Conservation (phyloP, 2,329 filamentous ascomycete species). For the Aureobasidium sp. region DNA sequence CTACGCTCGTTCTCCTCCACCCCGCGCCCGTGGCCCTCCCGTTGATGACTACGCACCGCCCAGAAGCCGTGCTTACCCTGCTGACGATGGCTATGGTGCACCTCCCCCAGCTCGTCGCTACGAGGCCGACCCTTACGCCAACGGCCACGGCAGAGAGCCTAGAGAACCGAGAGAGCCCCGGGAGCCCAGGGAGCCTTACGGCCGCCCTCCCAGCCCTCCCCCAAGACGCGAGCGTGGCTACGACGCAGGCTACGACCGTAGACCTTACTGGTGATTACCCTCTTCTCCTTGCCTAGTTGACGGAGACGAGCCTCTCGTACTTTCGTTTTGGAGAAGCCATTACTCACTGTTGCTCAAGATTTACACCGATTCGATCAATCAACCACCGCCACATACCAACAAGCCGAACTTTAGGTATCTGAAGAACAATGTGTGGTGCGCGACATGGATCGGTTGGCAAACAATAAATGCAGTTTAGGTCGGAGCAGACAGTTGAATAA, state of each 20-base stretch:
- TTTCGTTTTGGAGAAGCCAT: background rate
- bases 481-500: background rate
- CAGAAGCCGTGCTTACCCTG: conserved; percentile 51
- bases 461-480: background rate
- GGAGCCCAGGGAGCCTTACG: conserved; percentile 50
- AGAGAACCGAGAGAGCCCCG: conserved; percentile 39
- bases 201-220: conserved; percentile 37
- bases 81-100: conserved; percentile 66
- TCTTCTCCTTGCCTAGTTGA: conserved; percentile 1
- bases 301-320: background rate
- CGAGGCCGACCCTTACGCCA: conserved; percentile 54
- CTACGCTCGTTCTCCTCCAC: conserved; percentile 55
- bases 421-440: background rate
- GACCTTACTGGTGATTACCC: conserved; percentile 40
- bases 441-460: background rate
- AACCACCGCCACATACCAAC: background rate
- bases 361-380: conserved; percentile 4
- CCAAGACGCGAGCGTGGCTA: conserved; percentile 31
- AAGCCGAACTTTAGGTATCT: background rate
- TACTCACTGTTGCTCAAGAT: conserved; percentile 8
- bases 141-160: conserved; percentile 47
- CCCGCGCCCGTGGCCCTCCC: conserved; percentile 60
- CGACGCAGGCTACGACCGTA: conserved; percentile 43
- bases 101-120: conserved; percentile 45
- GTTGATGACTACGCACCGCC: conserved; percentile 70